Evolutionary conservation across 257 asterid species (phyloP).

Genomic region (Solanum appendiculatum): DNA sequence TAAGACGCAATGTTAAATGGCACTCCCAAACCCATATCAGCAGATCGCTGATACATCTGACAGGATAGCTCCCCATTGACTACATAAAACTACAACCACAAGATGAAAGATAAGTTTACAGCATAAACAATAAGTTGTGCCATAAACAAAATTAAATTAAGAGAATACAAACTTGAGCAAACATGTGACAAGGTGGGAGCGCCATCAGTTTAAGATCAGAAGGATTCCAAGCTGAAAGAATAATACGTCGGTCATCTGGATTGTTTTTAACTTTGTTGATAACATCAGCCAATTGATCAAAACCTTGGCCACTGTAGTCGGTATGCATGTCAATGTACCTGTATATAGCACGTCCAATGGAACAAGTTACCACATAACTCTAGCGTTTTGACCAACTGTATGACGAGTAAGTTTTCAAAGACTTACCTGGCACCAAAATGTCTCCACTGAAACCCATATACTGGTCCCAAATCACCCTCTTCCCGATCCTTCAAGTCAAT

Average conservation of each 20-base stretch:
- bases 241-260: slow-evolving; percentile 37
- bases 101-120: neutral
- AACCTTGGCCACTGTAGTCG: slow-evolving; percentile 37
- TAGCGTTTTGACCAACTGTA: neutral
- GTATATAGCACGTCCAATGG: neutral
- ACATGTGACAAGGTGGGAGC: slow-evolving; percentile 48
- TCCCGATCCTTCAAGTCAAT: slow-evolving; percentile 37
- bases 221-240: slow-evolving; percentile 47
- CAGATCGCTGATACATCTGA: slow-evolving; percentile 47
- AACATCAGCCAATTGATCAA: slow-evolving; percentile 33
- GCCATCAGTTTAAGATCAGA: slow-evolving; percentile 40
- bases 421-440: slow-evolving; percentile 36
- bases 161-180: slow-evolving; percentile 26
- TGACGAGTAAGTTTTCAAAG: neutral
- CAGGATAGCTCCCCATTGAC: slow-evolving; percentile 36
- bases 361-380: neutral
- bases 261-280: slow-evolving; percentile 28
- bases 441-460: slow-evolving; percentile 48
- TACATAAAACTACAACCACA: slow-evolving; percentile 32
- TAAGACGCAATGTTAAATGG: slow-evolving; percentile 45
- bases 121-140: neutral
- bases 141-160: neutral
- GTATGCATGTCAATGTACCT: slow-evolving; percentile 43
- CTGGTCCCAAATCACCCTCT: slow-evolving; percentile 44
- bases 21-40: slow-evolving; percentile 46